phyloP scores from a whole-genome alignment of 345 rosid genomes.

The Litchi chinensis region DNA sequence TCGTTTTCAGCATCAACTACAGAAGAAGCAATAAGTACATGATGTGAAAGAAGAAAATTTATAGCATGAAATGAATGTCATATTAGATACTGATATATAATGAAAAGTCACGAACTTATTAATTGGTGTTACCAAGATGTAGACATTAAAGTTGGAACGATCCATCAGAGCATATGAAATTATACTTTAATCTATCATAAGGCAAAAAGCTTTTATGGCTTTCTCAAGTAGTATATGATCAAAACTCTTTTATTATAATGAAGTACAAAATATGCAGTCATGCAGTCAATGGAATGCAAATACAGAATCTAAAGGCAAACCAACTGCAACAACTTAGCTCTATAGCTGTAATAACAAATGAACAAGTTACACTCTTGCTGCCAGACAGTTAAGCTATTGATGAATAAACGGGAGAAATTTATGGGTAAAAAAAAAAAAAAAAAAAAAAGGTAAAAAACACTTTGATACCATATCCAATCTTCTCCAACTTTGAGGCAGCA shows the following conservation, averaged over 20 bases:
- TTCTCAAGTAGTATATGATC: background rate
- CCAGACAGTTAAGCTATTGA: background rate
- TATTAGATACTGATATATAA: background rate
- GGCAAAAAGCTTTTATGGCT: background rate
- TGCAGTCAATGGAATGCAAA: background rate
- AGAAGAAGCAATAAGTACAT: conserved; percentile 15
- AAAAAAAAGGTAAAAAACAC: background rate
- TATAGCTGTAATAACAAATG: background rate
- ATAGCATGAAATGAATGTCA: background rate
- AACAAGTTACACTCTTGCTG: background rate
- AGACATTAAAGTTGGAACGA: background rate
- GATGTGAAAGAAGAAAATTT: background rate
- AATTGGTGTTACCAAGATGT: background rate
- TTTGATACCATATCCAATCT: conserved; percentile 81
- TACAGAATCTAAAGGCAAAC: background rate
- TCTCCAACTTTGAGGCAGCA: conserved; percentile 91
- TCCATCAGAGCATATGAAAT: background rate
- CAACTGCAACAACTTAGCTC: background rate
- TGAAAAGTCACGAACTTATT: background rate
- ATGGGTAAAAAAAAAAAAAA: background rate
- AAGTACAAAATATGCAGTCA: background rate
- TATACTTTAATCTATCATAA: background rate
- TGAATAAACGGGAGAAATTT: background rate
- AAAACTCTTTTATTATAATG: background rate
- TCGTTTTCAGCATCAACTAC: conserved; percentile 78